Conservation (phyloP, 1,284 basidiomycete genomes). For the Vanrija sp. region DNA sequence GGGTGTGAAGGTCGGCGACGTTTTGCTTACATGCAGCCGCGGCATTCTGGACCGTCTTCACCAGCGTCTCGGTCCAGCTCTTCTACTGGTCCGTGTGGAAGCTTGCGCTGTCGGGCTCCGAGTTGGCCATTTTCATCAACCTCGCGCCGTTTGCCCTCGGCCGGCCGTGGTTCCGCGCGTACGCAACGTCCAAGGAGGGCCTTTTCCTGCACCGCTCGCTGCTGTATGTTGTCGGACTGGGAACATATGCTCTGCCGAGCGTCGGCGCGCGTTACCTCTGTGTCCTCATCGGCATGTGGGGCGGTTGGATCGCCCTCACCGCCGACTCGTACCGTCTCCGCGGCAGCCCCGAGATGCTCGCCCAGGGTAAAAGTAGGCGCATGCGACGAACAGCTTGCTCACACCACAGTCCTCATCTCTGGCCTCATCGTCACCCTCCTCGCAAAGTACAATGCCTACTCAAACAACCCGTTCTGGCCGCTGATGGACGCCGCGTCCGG, state of each 20-base stretch:
- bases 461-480: conserved; percentile 85
- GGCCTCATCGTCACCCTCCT: conserved; percentile 68
- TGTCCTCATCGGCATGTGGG: conserved; percentile 58
- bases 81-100: conserved; percentile 94
- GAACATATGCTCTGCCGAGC: conserved; percentile 58
- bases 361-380: conserved; percentile 59
- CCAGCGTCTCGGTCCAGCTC: conserved; percentile 72
- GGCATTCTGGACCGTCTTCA: conserved; percentile 82
- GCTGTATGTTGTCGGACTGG: conserved; percentile 58
- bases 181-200: conserved; percentile 54
- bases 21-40: conserved; percentile 57
- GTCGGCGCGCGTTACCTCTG: conserved; percentile 60
- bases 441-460: conserved; percentile 73
- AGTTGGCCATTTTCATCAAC: conserved; percentile 64
- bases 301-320: conserved; percentile 56
- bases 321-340: conserved; percentile 57
- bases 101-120: conserved; percentile 64
- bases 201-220: conserved; percentile 54
- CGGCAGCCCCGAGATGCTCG: conserved; percentile 50
- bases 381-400: background rate
- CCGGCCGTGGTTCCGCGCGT: conserved; percentile 51
- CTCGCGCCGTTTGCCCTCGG: conserved; percentile 65
- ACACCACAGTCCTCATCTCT: conserved; percentile 57
- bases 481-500: conserved; percentile 65
- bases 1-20: conserved; percentile 3